phyloP scores from a whole-genome alignment of 2,329 filamentous ascomycete genomes.

The Alternaria sp. region DNA sequence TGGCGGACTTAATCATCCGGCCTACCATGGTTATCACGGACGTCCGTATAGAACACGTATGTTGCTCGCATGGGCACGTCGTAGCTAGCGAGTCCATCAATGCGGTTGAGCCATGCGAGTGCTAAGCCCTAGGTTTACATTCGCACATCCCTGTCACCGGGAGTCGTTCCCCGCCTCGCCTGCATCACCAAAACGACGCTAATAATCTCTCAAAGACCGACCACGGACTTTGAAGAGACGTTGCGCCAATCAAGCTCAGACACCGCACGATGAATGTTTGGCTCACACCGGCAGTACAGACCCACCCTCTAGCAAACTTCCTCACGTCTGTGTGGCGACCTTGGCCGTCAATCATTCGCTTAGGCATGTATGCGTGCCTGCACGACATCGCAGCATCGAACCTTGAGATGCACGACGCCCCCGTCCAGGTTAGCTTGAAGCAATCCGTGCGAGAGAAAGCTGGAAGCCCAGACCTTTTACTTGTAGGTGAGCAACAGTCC shows the following conservation, averaged over 20 bases:
- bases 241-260: conserved; percentile 18
- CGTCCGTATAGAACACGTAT: conserved; percentile 3
- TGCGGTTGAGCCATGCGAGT: conserved; percentile 17
- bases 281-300: conserved; percentile 12
- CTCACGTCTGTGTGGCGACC: neutral
- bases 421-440: conserved; percentile 5
- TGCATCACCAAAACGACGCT: conserved; percentile 17
- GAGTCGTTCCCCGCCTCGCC: conserved; percentile 20
- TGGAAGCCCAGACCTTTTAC: neutral
- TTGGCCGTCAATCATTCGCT: conserved; percentile 16
- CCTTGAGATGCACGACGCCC: conserved; percentile 10
- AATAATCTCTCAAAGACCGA: conserved; percentile 16
- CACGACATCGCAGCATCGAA: conserved; percentile 17
- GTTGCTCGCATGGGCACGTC: conserved; percentile 3
- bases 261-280: conserved; percentile 15
- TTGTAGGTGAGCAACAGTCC: neutral
- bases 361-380: conserved; percentile 20
- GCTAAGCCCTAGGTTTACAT: conserved; percentile 11
- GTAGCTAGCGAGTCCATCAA: conserved; percentile 16
- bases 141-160: conserved; percentile 16
- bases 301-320: conserved; percentile 10
- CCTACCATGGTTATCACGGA: conserved; percentile 7
- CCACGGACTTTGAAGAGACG: conserved; percentile 20
- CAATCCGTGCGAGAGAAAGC: conserved; percentile 3
- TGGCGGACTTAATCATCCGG: conserved; percentile 2